Evolutionary conservation across 306 rosid genomes (phyloP).

Genomic region (Chamaecrista fasciculata): DNA sequence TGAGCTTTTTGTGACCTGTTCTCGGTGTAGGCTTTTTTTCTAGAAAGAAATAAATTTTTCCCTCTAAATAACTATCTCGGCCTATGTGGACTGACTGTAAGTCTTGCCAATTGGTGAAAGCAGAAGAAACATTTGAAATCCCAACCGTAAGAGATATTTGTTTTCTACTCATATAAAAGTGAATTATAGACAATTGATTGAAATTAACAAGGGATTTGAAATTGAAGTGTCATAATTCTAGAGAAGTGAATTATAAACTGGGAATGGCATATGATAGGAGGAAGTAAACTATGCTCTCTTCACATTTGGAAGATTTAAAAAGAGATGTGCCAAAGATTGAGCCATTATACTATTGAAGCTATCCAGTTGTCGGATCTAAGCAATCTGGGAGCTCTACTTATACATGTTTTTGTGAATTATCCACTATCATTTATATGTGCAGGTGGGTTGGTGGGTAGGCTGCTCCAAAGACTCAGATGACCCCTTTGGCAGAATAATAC

Average conservation of each 20-base stretch:
- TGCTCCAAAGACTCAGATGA: conserved; percentile 81
- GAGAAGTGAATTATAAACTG: not conserved
- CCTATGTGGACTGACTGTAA: not conserved
- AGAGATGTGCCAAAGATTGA: not conserved
- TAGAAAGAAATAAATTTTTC: conserved; percentile 2
- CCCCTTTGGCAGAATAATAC: conserved; percentile 86
- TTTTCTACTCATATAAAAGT: not conserved
- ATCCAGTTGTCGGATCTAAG: not conserved
- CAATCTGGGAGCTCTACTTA: not conserved
- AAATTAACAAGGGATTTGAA: not conserved
- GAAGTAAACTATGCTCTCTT: not conserved
- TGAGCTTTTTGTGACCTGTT: not conserved
- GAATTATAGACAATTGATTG: not conserved
- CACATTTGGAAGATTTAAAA: not conserved
- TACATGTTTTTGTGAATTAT: not conserved
- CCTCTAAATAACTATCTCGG: not conserved
- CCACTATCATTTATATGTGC: conserved; percentile 35
- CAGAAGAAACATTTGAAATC: not conserved
- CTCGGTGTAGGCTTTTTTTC: not conserved
- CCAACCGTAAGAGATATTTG: not conserved
- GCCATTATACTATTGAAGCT: not conserved
- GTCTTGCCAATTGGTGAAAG: not conserved
- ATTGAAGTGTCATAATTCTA: too few relatives aligned
- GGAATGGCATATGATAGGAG: not conserved
- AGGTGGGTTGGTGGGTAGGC: conserved; percentile 99